Evolutionary conservation across 2,329 filamentous ascomycete species (phyloP), one percentile per base, ranked within the genome.

Genomic region (Cytospora mali): DNA sequence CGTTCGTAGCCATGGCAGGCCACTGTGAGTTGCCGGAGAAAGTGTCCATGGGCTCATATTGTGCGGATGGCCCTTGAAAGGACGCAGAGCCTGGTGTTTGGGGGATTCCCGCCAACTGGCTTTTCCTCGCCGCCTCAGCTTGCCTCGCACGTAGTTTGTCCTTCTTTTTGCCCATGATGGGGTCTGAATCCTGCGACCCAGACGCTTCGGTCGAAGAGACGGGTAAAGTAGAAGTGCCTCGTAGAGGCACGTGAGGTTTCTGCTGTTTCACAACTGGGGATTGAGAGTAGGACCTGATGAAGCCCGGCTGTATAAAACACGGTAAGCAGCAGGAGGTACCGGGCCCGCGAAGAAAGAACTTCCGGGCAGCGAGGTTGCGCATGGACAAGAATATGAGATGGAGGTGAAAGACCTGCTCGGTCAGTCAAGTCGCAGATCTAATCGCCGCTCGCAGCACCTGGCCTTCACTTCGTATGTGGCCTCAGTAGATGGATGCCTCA

Each of bases 161-260:
- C 50, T 60, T 60, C 50, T 60, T 60, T 11, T 49, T 60, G 28
- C 50, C 50, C 58, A 60, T 60, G 14, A 6, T 25, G 29, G 58
- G 4, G 11, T 33, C 25, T 23, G 6, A 23, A 21, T 11, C 21
- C 18, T 54, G 21, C 14, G n/a, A 6, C 39, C 4, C n/a, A 11
- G 29, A 27, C 21, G 13, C 4, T 6, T 9, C 10, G n/a, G 13
- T 4, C 23, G 9, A 13, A 7, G 57, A 27, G 25, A 7, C 1
- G 6, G 27, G 46, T 4, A 13, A 13, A 6, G 7, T 1, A 14
- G 18, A 21, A 11, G n/a, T 2, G 13, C 42, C n/a, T 46, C 42
- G 7, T 46, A 11, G 42, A 46, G 39, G n/a, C 6, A 21, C 39
- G 16, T n/a, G 13, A 1, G 21, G 28, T 35, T 14, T 35, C 39